Evolutionary conservation across 2,329 filamentous ascomycete genomes (phyloP), one percentile per base, ranked within the genome.

Genomic region (Pestalotiopsis fici): DNA sequence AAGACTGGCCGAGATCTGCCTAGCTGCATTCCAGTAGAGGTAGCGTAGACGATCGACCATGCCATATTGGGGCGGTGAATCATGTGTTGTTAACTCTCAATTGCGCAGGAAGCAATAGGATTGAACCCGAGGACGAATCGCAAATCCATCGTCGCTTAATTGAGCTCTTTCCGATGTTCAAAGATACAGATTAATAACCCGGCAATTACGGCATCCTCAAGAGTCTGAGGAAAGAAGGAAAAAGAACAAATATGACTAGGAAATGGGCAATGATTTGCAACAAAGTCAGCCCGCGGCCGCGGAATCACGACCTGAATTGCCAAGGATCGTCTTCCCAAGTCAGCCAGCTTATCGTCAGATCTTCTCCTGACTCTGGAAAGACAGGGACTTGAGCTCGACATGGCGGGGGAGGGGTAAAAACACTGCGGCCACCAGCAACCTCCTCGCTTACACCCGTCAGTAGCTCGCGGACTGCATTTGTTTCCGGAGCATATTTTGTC

Each of bases 61-160:
- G 61, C 61, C 61, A 56, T 21, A 55, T 64, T 55, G 54, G 61
- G n/a, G 61, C 61, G 61, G 61, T 64, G 61, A 64, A 35, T 47
- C 25, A 15, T 39, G 18, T 11, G 37, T 63, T 35, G 56, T 50
- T 12, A 37, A 13, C 12, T 60, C 31, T 18, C 7, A 37, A 21
- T 28, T 27, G 21, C 15, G 60, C 35, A 50, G 39, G 60, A 50
- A 47, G 59, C 37, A 47, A 21, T 35, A 63, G 37, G 60, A 31
- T 18, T 50, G 11, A 60, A 50, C 6, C 60, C 60, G 60, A n/a
- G 21, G 21, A 50, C n/a, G 60, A 18, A 61, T 63, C 60, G 35
- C 43, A n/a, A 23, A 63, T 25, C 12, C 21, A 18, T 23, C 60
- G n/a, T 12, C n/a, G 15, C 23, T 15, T 47, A 23, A 21, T 28